Evolutionary conservation across 192 early-diverging fungal species (phyloP).

Genomic region (Coemansia sp.): DNA sequence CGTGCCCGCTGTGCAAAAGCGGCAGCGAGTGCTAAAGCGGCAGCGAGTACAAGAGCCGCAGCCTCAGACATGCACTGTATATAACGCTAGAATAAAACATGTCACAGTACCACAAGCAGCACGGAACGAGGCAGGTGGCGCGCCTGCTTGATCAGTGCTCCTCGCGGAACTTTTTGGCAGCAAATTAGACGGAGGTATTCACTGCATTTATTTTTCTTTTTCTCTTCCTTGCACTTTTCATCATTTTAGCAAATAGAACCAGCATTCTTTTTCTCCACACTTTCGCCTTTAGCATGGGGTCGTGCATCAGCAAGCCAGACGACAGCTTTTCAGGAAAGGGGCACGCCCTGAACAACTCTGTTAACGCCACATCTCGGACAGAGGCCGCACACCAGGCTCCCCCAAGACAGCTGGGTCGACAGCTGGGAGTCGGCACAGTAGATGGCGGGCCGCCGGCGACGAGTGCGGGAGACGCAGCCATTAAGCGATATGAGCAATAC

Average conservation of each 20-base stretch:
- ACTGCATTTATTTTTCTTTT: background rate
- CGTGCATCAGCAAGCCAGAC: constrained; percentile 13
- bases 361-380: background rate
- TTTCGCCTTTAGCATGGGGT: constrained; percentile 11
- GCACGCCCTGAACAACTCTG: constrained; percentile 3
- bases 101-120: background rate
- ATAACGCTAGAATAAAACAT: background rate
- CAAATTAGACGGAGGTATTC: background rate
- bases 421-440: background rate
- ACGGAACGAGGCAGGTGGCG: background rate
- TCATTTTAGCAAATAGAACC: background rate
- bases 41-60: background rate
- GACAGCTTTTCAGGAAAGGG: constrained; percentile 11
- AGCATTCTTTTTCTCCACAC: background rate
- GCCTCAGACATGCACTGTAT: constrained; percentile 6
- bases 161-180: background rate
- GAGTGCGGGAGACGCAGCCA: constrained; percentile 10
- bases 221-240: background rate
- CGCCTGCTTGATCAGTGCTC: background rate
- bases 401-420: background rate
- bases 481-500: constrained; percentile 3
- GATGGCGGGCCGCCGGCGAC: background rate
- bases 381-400: background rate
- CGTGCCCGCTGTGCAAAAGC: constrained; percentile 33
- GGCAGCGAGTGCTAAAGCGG: constrained; percentile 4